phyloP scores from a whole-genome alignment of 2,329 filamentous ascomycete species.

The Alternaria novae-zelandiae region DNA sequence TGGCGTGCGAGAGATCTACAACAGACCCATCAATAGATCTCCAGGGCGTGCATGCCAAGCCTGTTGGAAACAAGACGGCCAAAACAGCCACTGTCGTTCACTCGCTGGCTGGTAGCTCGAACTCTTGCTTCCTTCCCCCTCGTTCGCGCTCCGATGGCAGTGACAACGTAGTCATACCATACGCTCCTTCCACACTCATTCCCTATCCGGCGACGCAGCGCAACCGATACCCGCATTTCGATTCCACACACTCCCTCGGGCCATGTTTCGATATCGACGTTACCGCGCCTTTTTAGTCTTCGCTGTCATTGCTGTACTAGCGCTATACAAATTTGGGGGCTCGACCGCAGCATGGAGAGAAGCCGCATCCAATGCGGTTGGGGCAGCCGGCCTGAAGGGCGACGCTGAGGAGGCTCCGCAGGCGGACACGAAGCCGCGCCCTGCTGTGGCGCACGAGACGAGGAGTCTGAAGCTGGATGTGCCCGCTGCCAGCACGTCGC shows the following conservation, averaged over 20 bases:
- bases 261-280: conserved; percentile 65
- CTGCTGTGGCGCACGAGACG: conserved; percentile 41
- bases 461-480: conserved; percentile 40
- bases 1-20: background rate
- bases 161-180: conserved; percentile 12
- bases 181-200: conserved; percentile 3
- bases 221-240: conserved; percentile 13
- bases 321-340: conserved; percentile 60
- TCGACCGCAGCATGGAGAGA: conserved; percentile 51
- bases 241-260: conserved; percentile 8
- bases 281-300: conserved; percentile 67
- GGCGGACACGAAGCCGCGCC: conserved; percentile 26
- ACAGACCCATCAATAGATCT: conserved; percentile 8
- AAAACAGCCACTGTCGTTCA: conserved; percentile 1
- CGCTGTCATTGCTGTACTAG: conserved; percentile 62
- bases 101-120: background rate
- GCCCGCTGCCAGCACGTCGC: conserved; percentile 36
- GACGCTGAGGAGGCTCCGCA: conserved; percentile 22
- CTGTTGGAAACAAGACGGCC: conserved; percentile 22
- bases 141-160: conserved; percentile 25
- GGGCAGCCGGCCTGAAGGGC: conserved; percentile 24
- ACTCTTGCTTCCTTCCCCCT: conserved; percentile 8
- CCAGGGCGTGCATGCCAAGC: conserved; percentile 31
- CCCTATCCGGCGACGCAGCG: conserved; percentile 8
- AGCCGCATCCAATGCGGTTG: conserved; percentile 28